Conservation (phyloP, 2,329 filamentous ascomycete species). For the Periconia sp. region DNA sequence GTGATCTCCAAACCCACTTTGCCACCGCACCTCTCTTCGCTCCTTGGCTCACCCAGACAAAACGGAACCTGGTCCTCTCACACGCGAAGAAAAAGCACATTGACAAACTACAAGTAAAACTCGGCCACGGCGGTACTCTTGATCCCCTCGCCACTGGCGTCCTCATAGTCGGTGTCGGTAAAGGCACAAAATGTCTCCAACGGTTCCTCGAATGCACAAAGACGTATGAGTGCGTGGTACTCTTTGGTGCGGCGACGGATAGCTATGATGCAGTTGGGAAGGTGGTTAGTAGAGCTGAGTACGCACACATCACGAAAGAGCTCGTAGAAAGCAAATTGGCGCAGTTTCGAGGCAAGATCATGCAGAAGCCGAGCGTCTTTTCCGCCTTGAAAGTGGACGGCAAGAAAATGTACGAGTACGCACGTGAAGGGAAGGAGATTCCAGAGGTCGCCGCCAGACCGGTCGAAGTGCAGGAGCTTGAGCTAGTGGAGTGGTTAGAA, state of each 20-base stretch:
- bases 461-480: conserved; percentile 78
- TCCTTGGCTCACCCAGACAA: conserved; percentile 74
- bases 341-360: conserved; percentile 79
- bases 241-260: conserved; percentile 93
- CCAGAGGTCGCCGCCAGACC: conserved; percentile 84
- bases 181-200: conserved; percentile 81
- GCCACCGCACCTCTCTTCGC: conserved; percentile 80
- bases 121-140: conserved; percentile 94
- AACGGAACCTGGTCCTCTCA: conserved; percentile 62
- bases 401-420: conserved; percentile 95
- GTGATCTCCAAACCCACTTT: conserved; percentile 84
- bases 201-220: conserved; percentile 89
- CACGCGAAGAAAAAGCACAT: conserved; percentile 62
- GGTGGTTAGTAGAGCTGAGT: conserved; percentile 74
- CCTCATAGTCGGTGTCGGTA: conserved; percentile 84
- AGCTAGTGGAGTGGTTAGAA: conserved; percentile 83
- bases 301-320: conserved; percentile 80
- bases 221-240: conserved; percentile 84
- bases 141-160: conserved; percentile 95
- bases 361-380: conserved; percentile 91
- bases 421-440: conserved; percentile 83
- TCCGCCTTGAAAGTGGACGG: conserved; percentile 92
- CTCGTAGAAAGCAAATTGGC: conserved; percentile 77
- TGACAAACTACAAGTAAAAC: conserved; percentile 72
- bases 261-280: conserved; percentile 89